Evolutionary conservation across 192 early-diverging fungal species (phyloP).

Genomic region (Dissophora globulifera): DNA sequence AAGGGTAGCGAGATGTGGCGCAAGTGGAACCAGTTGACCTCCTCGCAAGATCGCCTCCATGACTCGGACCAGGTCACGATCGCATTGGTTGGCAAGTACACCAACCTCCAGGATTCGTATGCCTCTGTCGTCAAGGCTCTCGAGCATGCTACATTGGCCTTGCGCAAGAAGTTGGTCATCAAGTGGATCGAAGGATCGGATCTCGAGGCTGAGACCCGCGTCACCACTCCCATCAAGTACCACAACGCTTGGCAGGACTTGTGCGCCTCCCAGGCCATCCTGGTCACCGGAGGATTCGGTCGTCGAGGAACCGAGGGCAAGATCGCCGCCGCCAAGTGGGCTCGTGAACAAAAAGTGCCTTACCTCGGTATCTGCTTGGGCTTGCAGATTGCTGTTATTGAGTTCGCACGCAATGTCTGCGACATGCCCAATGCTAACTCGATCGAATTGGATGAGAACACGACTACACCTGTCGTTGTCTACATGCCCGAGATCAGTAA

Average conservation of each 20-base stretch:
- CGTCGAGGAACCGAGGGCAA: constrained; percentile 95
- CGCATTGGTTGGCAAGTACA: constrained; percentile 96
- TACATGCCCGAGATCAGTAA: constrained; percentile 98
- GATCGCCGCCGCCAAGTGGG: constrained; percentile 93
- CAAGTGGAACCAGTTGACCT: constrained; percentile 35
- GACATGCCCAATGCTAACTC: constrained; percentile 84
- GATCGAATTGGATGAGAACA: constrained; percentile 82
- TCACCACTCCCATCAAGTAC: constrained; percentile 86
- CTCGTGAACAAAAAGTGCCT: constrained; percentile 94
- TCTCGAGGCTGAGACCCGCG: constrained; percentile 77
- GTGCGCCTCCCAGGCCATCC: constrained; percentile 86
- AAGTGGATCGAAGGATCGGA: constrained; percentile 95
- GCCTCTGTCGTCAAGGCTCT: constrained; percentile 95
- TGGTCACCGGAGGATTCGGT: constrained; percentile 98
- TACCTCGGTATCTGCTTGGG: constrained; percentile 99
- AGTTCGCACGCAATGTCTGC: constrained; percentile 94
- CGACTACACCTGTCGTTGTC: constrained; percentile 81
- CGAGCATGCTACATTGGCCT: constrained; percentile 90
- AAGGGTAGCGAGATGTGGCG: constrained; percentile 37
- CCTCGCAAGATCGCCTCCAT: constrained; percentile 35
- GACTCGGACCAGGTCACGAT: constrained; percentile 83
- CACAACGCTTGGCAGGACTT: constrained; percentile 95
- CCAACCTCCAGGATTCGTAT: constrained; percentile 93
- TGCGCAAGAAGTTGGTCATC: constrained; percentile 83
- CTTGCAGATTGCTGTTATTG: constrained; percentile 94